Evolutionary conservation across 1,284 basidiomycete genomes (phyloP).

Genomic region (Inonotus hispidus): DNA sequence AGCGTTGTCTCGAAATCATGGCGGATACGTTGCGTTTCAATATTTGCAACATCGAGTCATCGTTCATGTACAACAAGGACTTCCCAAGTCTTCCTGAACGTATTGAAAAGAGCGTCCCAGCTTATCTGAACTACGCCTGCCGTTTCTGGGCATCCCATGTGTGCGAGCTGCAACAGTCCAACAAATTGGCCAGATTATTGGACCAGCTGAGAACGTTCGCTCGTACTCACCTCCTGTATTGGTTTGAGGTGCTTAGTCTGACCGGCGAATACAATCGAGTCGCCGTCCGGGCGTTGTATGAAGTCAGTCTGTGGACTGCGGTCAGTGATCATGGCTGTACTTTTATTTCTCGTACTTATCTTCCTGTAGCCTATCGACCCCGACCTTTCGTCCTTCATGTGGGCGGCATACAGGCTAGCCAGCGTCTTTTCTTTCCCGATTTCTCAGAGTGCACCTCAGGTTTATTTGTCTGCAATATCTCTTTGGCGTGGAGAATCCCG

Average conservation of each 20-base stretch:
- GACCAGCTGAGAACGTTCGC: background rate
- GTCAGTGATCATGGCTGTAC: background rate
- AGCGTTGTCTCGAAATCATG: background rate
- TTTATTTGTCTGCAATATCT: background rate
- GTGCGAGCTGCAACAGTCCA: background rate
- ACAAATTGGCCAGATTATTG: background rate
- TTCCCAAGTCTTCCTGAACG: background rate
- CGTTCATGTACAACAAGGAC: background rate
- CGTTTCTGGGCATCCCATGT: background rate
- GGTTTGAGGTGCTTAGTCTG: conserved; percentile 2
- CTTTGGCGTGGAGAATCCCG: background rate
- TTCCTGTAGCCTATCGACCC: background rate
- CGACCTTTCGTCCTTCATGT: background rate
- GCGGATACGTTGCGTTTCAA: background rate
- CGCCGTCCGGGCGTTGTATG: background rate
- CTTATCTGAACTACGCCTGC: background rate
- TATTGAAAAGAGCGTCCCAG: background rate
- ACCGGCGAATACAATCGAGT: background rate
- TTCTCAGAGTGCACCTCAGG: background rate
- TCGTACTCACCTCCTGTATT: background rate
- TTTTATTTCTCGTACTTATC: background rate
- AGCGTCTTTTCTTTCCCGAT: background rate
- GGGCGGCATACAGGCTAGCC: background rate
- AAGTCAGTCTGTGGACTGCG: background rate
- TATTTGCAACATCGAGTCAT: background rate